Conservation (phyloP, 176 grass and related monocot genomes). For the Echinochloa phyllopogon region DNA sequence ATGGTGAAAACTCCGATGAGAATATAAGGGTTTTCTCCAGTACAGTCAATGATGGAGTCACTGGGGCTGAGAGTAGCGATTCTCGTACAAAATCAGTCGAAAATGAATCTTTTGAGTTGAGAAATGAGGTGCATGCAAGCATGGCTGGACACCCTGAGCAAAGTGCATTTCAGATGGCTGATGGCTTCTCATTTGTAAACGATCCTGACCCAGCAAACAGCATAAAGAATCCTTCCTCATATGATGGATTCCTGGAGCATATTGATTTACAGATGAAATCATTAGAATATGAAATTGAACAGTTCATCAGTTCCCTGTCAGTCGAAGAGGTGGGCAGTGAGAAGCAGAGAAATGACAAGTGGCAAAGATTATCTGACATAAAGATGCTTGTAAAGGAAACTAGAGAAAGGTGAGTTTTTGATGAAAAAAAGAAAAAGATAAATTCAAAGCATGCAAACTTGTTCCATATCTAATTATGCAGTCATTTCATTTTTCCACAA, state of each 20-base stretch:
- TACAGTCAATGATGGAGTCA: slow-evolving; percentile 40
- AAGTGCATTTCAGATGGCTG: slow-evolving; percentile 23
- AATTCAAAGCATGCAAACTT: not conserved
- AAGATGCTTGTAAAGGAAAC: slow-evolving; percentile 69
- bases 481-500: not conserved
- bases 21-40: slow-evolving; percentile 49
- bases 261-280: slow-evolving; percentile 63
- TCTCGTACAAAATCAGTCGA: slow-evolving; percentile 24
- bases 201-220: slow-evolving; percentile 19
- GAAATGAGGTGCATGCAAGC: slow-evolving; percentile 8
- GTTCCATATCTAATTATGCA: not conserved
- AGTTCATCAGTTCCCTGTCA: slow-evolving; percentile 56
- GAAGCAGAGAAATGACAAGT: slow-evolving; percentile 34
- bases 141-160: not conserved
- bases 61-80: not conserved
- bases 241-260: slow-evolving; percentile 62
- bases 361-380: slow-evolving; percentile 61
- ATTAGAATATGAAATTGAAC: slow-evolving; percentile 70
- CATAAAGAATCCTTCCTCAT: slow-evolving; percentile 32
- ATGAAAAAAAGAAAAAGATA: not conserved
- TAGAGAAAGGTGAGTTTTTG: slow-evolving; percentile 77
- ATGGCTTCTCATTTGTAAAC: slow-evolving; percentile 32
- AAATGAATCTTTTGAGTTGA: slow-evolving; percentile 15
- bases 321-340: slow-evolving; percentile 42
- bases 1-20: slow-evolving; percentile 28